Percentiles rank a stretch among this genome's conserved stretches.
phyloP scores from a whole-genome alignment of 2,329 filamentous ascomycete genomes.

The Penicillium sclerotigenum region DNA sequence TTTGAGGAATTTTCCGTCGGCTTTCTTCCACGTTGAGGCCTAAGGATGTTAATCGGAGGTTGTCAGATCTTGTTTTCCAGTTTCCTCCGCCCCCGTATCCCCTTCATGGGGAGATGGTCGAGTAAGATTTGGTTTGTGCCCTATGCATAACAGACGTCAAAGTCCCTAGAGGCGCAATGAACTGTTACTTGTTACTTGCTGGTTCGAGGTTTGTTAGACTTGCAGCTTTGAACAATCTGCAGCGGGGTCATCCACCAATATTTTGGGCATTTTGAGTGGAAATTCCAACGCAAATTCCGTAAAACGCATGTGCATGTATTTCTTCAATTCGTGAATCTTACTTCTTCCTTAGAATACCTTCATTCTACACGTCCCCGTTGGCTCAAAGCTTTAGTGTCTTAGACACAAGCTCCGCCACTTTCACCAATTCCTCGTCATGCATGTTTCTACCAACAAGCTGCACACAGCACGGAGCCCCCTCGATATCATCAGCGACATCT shows the following conservation, averaged over 20 bases:
- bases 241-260: not conserved
- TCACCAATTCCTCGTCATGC: not conserved
- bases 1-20: not conserved
- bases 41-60: not conserved
- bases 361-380: not conserved
- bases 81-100: not conserved
- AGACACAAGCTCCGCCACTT: not conserved
- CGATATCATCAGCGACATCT: not conserved
- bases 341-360: not conserved
- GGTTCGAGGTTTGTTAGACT: not conserved
- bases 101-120: not conserved
- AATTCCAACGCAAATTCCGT: not conserved
- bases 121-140: too few species aligned
- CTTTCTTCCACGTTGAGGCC: not conserved
- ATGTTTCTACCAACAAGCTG: not conserved
- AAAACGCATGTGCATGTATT: not conserved
- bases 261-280: not conserved
- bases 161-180: too few species aligned
- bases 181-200: not conserved
- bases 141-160: not conserved
- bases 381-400: not conserved
- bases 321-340: not conserved
- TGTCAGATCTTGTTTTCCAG: not conserved
- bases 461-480: not conserved
- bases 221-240: not conserved